phyloP scores from a whole-genome alignment of 2,329 filamentous ascomycete genomes.

The Claviceps humidiphila region DNA sequence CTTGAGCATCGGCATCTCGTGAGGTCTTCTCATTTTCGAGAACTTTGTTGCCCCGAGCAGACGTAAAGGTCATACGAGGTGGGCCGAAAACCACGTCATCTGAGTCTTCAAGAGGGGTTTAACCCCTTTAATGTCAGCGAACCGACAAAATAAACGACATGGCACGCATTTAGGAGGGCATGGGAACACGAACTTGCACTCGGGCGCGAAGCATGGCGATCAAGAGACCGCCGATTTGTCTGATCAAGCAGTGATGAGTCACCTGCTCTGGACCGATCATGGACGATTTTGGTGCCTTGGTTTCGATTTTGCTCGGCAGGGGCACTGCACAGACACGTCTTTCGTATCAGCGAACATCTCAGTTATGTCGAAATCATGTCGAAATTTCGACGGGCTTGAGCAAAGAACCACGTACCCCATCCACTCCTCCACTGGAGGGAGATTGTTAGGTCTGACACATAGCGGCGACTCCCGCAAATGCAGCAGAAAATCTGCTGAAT shows the following conservation, averaged over 20 bases:
- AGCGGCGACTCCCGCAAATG: constrained; percentile 69
- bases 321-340: constrained; percentile 19
- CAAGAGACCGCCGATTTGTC: constrained; percentile 37
- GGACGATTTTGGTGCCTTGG: constrained; percentile 26
- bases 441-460: constrained; percentile 62
- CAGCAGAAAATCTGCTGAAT: constrained; percentile 64
- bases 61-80: constrained; percentile 71
- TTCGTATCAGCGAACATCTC: background rate
- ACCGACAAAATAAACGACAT: background rate
- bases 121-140: background rate
- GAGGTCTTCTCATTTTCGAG: constrained; percentile 39
- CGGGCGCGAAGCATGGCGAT: constrained; percentile 43
- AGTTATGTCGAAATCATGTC: too few species aligned
- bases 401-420: constrained; percentile 58
- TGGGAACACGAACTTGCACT: constrained; percentile 36
- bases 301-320: constrained; percentile 32
- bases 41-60: constrained; percentile 46
- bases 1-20: constrained; percentile 38
- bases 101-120: constrained; percentile 31
- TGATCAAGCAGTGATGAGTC: constrained; percentile 34
- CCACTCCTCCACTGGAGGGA: constrained; percentile 86
- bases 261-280: constrained; percentile 30
- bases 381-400: background rate
- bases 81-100: constrained; percentile 82
- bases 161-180: background rate